Evolutionary conservation across 2,329 filamentous ascomycete genomes (phyloP).

Genomic region (Stagonosporopsis rhizophila): DNA sequence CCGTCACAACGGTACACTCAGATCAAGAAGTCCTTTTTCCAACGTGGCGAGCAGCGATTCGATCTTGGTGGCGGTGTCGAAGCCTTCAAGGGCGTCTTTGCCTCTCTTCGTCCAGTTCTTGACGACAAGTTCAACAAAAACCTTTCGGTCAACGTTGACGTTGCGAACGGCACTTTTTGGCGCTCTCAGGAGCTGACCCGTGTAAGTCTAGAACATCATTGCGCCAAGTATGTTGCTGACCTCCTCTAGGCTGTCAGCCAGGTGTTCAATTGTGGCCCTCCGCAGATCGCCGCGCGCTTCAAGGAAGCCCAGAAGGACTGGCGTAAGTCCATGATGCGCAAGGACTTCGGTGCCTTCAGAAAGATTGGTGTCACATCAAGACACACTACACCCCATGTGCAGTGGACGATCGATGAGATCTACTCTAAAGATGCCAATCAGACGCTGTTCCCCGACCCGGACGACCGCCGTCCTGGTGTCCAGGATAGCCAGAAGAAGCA

Average conservation of each 20-base stretch:
- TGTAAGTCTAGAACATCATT: constrained; percentile 18
- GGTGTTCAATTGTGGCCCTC: constrained; percentile 36
- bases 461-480: constrained; percentile 61
- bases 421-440: constrained; percentile 52
- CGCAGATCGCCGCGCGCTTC: constrained; percentile 22
- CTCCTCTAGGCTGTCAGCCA: constrained; percentile 32
- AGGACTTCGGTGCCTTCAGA: constrained; percentile 52
- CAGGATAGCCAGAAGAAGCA: constrained; percentile 66
- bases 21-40: constrained; percentile 86
- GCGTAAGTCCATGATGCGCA: constrained; percentile 35
- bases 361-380: constrained; percentile 51
- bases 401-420: constrained; percentile 62
- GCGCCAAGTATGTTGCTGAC: not conserved
- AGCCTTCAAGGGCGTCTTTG: constrained; percentile 88
- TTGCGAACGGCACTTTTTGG: constrained; percentile 93
- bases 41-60: constrained; percentile 56
- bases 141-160: constrained; percentile 85
- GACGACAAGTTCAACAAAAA: constrained; percentile 59
- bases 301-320: constrained; percentile 35
- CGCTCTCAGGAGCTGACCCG: constrained; percentile 49
- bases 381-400: constrained; percentile 49
- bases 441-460: constrained; percentile 62
- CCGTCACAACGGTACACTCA: constrained; percentile 71
- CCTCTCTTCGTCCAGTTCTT: constrained; percentile 79
- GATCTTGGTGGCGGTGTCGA: constrained; percentile 72